Percentiles rank a stretch among this genome's conserved stretches.
Evolutionary conservation across 2,329 filamentous ascomycete genomes (phyloP).

Genomic region (Botrytis aclada): DNA sequence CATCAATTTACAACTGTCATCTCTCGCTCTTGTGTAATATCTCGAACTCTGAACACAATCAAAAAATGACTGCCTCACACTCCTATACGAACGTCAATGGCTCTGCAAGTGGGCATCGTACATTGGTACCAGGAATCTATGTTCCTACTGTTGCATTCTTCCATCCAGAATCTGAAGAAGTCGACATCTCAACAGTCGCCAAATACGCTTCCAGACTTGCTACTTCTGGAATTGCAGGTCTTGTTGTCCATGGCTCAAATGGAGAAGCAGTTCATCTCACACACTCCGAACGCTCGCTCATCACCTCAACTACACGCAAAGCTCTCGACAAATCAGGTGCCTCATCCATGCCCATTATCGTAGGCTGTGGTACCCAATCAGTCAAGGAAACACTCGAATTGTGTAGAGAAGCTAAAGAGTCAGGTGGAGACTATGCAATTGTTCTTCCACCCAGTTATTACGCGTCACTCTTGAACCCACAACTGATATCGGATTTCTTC

Average conservation of each 20-base stretch:
- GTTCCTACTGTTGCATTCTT: slow-evolving; percentile 50
- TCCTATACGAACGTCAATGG: not conserved
- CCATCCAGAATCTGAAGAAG: slow-evolving; percentile 22
- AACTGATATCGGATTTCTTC: slow-evolving; percentile 55
- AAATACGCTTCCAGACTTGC: slow-evolving; percentile 51
- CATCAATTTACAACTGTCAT: not conserved
- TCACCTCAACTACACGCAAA: slow-evolving; percentile 42
- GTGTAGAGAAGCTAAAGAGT: slow-evolving; percentile 39
- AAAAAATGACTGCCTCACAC: slow-evolving; percentile 2
- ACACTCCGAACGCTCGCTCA: slow-evolving; percentile 41
- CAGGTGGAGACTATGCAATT: slow-evolving; percentile 41
- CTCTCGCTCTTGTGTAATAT: not conserved
- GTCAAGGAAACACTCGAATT: slow-evolving; percentile 44
- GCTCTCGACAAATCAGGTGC: slow-evolving; percentile 33
- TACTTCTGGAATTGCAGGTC: slow-evolving; percentile 31
- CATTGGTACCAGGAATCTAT: slow-evolving; percentile 43
- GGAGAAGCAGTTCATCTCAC: slow-evolving; percentile 45
- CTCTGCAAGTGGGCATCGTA: slow-evolving; percentile 7
- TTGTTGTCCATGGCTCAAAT: slow-evolving; percentile 45
- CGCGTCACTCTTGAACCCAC: slow-evolving; percentile 43
- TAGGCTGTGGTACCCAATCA: slow-evolving; percentile 42
- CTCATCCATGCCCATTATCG: slow-evolving; percentile 41
- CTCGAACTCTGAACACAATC: not conserved
- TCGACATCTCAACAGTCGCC: slow-evolving; percentile 17
- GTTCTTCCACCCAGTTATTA: slow-evolving; percentile 43